Conservation (phyloP, 2,329 filamentous ascomycete genomes). For the Fusarium chuoi region DNA sequence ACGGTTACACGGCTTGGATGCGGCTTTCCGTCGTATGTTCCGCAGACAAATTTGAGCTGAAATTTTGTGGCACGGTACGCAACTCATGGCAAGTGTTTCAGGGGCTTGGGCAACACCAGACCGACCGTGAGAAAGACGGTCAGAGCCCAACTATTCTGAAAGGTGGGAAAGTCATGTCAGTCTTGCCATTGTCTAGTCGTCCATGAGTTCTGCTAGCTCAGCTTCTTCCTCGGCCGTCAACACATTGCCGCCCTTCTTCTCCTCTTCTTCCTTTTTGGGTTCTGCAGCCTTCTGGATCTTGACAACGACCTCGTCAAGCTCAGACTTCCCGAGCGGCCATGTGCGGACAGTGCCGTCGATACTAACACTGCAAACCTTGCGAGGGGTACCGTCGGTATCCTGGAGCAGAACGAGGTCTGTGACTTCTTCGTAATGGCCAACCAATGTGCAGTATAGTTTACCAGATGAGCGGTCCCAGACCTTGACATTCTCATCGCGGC, state of each 20-base stretch:
- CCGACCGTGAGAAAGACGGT: neutral
- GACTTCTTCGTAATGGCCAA: slow-evolving; percentile 93
- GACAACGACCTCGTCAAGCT: slow-evolving; percentile 61
- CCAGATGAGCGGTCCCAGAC: slow-evolving; percentile 85
- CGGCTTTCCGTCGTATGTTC: neutral
- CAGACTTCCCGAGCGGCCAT: slow-evolving; percentile 78
- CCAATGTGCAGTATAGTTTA: slow-evolving; percentile 76
- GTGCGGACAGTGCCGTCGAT: slow-evolving; percentile 90
- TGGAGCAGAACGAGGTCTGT: slow-evolving; percentile 77
- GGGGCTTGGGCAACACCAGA: neutral
- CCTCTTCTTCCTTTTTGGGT: slow-evolving; percentile 61
- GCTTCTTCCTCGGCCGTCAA: slow-evolving; percentile 92
- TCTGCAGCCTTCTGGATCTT: slow-evolving; percentile 59
- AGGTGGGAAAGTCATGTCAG: neutral
- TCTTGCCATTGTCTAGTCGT: slow-evolving; percentile 58
- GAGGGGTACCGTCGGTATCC: slow-evolving; percentile 48
- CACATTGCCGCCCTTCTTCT: slow-evolving; percentile 57
- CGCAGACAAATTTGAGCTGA: slow-evolving; percentile 27
- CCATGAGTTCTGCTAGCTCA: slow-evolving; percentile 92
- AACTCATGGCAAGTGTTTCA: slow-evolving; percentile 1
- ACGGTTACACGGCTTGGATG: neutral
- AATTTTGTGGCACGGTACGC: slow-evolving; percentile 17
- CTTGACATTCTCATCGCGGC: slow-evolving; percentile 89
- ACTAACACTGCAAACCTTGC: slow-evolving; percentile 78
- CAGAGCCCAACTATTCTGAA: neutral